Evolutionary conservation across 352 stramenopile species (phyloP), one percentile per base, ranked within the genome.

Genomic region (Thraustochytrium aureum): DNA sequence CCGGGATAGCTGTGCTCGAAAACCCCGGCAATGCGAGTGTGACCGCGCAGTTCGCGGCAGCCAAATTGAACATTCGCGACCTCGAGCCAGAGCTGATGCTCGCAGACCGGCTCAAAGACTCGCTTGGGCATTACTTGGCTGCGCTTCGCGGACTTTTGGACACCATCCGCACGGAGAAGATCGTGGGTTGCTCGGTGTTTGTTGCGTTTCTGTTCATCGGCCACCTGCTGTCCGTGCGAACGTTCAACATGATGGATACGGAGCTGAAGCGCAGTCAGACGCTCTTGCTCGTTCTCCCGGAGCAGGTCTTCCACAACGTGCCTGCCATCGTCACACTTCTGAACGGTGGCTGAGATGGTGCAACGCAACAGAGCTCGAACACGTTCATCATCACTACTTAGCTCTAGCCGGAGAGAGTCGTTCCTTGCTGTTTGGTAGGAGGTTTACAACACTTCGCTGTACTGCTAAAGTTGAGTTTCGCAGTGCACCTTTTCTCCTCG

Each of bases 181-280:
- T 79, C 26, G 0, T 79, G 10, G 22, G 14, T 14, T 65, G 39
- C 14, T n/a, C 35, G 26, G 39, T 79, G 6, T 47, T 79, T 26
- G 54, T 73, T 1, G 6, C 33, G 20, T 22, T 50, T 20, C 56
- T 79, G 14, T 12, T 79, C 0, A 22, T 54, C 33, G 54, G 69
- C 52, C 69, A 79, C 30, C 6, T 79, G 1, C 69, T 79, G 37
- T 67, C 50, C 22, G 22, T 73, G 1, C 33, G 69, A 32, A 50
- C 69, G 26, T 79, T 79, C 26, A 72, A 38, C 52, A 5, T n/a
- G 2, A 26, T 79, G 6, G 69, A 79, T 35, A 64, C 65, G 41
- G 69, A 79, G 26, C 59, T 79, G 50, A 79, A 79, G 54, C 65
- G 67, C 47, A 50, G 37, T 17, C 69, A 79, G 43, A 50, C 69